Percentiles rank a stretch among this genome's conserved stretches.
These are phyloP conservation scores for Rhizopogon roseolus DNA, from an alignment of 768 basidiomycete genomes.

Conservation along the genomic window DNA sequence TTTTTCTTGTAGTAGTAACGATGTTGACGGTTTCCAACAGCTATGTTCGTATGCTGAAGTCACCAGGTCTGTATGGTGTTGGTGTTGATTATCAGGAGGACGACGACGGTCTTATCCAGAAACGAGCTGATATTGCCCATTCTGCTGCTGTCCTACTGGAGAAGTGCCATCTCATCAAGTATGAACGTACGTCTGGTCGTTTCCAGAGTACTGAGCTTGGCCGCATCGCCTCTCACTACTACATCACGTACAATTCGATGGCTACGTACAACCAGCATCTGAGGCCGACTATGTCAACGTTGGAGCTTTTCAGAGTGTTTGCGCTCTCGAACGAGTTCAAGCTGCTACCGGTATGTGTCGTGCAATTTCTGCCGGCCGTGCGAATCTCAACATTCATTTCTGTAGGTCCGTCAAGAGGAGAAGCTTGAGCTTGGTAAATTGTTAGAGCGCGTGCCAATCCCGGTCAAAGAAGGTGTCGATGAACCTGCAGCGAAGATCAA, in stretches of 20 bases:
- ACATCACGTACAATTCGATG: constrained; percentile 95
- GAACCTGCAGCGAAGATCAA: constrained; percentile 98
- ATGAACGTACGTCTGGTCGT: constrained; percentile 81
- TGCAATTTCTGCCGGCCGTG: background rate
- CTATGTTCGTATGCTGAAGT: constrained; percentile 92
- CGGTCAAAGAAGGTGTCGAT: constrained; percentile 94
- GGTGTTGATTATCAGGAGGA: constrained; percentile 89
- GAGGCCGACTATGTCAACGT: constrained; percentile 74
- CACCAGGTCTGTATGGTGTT: constrained; percentile 83
- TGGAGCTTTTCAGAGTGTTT: constrained; percentile 95
- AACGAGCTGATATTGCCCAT: constrained; percentile 90
- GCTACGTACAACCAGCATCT: constrained; percentile 94
- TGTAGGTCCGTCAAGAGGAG: constrained; percentile 68
- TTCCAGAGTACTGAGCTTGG: constrained; percentile 95
- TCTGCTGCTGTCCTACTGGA: constrained; percentile 91
- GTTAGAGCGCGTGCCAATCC: constrained; percentile 92
- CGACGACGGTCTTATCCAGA: constrained; percentile 79
- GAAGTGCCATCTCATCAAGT: constrained; percentile 92
- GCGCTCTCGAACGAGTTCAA: constrained; percentile 96
- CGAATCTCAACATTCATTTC: background rate
- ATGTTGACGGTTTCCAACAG: constrained; percentile 23
- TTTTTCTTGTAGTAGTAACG: background rate
- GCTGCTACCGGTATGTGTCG: constrained; percentile 61
- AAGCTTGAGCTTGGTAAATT: constrained; percentile 89
- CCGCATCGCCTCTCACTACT: constrained; percentile 91